Conservation (phyloP, 257 asterid genomes). For the Solanum sejunctum region DNA sequence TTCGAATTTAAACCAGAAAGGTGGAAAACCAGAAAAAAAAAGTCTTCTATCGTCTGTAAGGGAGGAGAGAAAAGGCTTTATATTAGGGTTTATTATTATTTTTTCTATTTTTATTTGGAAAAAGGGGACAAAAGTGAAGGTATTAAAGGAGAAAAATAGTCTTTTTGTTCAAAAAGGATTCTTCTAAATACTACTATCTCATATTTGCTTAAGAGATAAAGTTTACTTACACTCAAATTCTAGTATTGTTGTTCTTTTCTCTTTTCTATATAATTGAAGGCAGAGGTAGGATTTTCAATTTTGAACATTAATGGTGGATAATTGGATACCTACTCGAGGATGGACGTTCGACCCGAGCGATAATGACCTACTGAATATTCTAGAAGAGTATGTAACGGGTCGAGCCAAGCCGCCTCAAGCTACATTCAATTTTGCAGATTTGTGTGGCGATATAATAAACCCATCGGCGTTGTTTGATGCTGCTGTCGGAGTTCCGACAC, state of each 20-base stretch:
- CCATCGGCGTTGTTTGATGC: neutral
- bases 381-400: neutral
- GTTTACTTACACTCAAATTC: neutral
- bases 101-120: neutral
- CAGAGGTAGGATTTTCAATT: neutral
- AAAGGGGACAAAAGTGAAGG: neutral
- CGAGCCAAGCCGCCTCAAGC: neutral
- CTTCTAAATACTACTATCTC: neutral
- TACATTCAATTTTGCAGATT: neutral
- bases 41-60: neutral
- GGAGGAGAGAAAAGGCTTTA: neutral
- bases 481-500: neutral
- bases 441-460: neutral
- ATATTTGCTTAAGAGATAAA: neutral
- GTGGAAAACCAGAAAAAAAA: too few relatives aligned
- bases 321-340: neutral
- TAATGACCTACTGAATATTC: neutral
- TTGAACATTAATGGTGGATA: neutral
- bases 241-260: neutral
- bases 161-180: neutral
- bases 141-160: too few relatives aligned
- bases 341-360: neutral
- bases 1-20: too few relatives aligned
- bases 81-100: neutral
- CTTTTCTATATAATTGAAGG: neutral